Evolutionary conservation across 495 filamentous ascomycete species (phyloP), one percentile per base, ranked within the genome.

Genomic region (Penicillium riverlandense): DNA sequence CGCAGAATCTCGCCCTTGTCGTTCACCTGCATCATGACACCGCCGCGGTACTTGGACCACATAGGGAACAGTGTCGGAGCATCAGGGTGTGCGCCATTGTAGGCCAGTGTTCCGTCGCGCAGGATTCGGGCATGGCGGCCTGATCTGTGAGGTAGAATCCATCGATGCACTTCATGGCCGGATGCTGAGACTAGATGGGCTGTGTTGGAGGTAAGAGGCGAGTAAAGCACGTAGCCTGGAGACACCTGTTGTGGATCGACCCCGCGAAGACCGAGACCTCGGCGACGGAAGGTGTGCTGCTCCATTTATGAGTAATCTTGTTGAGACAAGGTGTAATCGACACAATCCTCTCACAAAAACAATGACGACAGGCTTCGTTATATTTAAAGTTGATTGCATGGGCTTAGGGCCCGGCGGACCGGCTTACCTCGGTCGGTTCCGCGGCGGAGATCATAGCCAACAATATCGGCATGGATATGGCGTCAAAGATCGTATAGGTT

Each of bases 41-140:
- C 70, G 14, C 69, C 69, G 11, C 69, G 53, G 38, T 74, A 74
- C 38, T 74, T 74, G 30, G 62, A 52, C 57, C 61, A 74, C 44
- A 72, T 57, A 10, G 67, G 67, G 44, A 74, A 74, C 2, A 64
- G 58, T 8, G 37, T 41, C 2, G 70, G 67, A 8, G 62, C 54
- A 16, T 64, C 59, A 1, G 67, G 63, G 41, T 69, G 69, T 1
- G 64, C 61, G 33, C 59, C 64, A 46, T 74, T 72, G 53, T 63
- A 67, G 29, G 70, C 70, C 8, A 74, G 61, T 28, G 59, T 69
- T 5, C 70, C 67, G 40, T 67, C 59, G 9, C 59, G 56, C 7
- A 72, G 65, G 36, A 74, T 60, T 6, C 65, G 55, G 9, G 69
- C 62, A 41, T 74, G 69, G 6, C 69, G 64, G 10, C 67, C 69